These are phyloP conservation scores for Colletotrichum sp. DNA, from an alignment of 2,329 filamentous ascomycete species.

Conservation along the genomic window DNA sequence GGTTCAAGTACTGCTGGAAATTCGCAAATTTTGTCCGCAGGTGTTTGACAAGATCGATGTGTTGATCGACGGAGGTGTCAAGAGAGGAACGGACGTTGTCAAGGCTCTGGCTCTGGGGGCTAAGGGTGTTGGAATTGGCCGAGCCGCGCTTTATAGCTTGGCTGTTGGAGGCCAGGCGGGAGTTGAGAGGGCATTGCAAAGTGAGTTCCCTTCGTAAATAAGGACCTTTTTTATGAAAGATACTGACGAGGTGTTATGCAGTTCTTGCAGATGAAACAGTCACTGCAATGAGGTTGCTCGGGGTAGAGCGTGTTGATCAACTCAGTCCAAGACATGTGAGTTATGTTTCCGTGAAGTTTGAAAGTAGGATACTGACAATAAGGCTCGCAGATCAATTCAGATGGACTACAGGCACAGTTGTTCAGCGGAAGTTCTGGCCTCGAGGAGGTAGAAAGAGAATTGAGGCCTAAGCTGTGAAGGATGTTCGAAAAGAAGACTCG, in stretches of 20 bases:
- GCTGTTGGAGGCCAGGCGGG: conserved; percentile 57
- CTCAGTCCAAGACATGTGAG: conserved; percentile 27
- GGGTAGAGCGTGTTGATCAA: conserved; percentile 25
- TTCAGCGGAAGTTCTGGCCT: conserved; percentile 25
- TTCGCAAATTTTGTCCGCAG: conserved; percentile 53
- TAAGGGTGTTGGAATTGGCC: conserved; percentile 57
- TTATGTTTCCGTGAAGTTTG: background rate
- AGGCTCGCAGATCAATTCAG: conserved; percentile 16
- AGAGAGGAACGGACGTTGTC: conserved; percentile 58
- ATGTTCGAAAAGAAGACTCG: background rate
- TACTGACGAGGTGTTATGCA: background rate
- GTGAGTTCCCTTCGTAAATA: conserved; percentile 40
- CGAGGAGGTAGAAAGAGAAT: conserved; percentile 22
- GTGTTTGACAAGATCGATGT: conserved; percentile 55
- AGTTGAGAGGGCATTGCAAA: conserved; percentile 58
- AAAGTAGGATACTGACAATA: rapidly evolving
- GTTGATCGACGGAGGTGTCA: conserved; percentile 58
- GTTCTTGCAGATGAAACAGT: conserved; percentile 29
- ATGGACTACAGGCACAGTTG: conserved; percentile 14
- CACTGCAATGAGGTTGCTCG: conserved; percentile 29
- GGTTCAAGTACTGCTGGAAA: conserved; percentile 52
- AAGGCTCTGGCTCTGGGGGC: conserved; percentile 59
- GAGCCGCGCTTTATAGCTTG: conserved; percentile 57
- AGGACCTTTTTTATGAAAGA: background rate
- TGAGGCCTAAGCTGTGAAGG: background rate